These are phyloP conservation scores for Entomophthora muscae DNA, from an alignment of 371 early-diverging fungal species.

Conservation along the genomic window DNA sequence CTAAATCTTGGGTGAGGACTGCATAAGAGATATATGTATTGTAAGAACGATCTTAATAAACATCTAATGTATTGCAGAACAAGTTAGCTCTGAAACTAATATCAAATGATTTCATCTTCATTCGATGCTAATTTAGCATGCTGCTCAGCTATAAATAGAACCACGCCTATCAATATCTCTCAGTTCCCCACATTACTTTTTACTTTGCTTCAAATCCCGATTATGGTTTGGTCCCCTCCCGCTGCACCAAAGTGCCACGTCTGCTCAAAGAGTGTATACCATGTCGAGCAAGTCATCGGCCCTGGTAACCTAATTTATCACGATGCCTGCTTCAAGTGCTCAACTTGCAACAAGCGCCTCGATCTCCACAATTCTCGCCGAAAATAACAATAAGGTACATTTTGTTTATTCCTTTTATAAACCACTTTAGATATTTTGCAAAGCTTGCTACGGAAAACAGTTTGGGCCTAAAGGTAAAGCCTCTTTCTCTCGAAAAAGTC, in stretches of 20 bases:
- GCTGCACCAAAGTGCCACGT: not conserved
- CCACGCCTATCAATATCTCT: too few species aligned
- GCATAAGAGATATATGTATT: too few species aligned
- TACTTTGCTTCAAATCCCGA: too few species aligned
- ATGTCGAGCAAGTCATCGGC: conserved; percentile 4
- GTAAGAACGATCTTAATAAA: too few species aligned
- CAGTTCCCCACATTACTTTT: too few species aligned
- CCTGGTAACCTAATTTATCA: conserved; percentile 3
- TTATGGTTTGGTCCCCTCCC: not conserved
- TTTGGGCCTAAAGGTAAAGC: conserved; percentile 1
- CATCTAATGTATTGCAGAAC: too few species aligned
- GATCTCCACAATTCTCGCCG: not conserved
- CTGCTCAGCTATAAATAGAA: too few species aligned
- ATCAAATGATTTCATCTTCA: too few species aligned
- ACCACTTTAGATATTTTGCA: not conserved
- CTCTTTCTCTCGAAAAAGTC: not conserved
- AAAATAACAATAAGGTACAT: not conserved
- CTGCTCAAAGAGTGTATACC: not conserved
- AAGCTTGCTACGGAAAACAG: not conserved
- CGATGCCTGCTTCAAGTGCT: conserved; percentile 3
- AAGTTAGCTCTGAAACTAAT: too few species aligned
- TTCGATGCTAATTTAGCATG: too few species aligned
- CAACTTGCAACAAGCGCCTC: not conserved
- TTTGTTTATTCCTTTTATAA: not conserved
- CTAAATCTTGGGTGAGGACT: too few species aligned